Conservation (phyloP, 208 protist species). For the Willaertia magna region DNA sequence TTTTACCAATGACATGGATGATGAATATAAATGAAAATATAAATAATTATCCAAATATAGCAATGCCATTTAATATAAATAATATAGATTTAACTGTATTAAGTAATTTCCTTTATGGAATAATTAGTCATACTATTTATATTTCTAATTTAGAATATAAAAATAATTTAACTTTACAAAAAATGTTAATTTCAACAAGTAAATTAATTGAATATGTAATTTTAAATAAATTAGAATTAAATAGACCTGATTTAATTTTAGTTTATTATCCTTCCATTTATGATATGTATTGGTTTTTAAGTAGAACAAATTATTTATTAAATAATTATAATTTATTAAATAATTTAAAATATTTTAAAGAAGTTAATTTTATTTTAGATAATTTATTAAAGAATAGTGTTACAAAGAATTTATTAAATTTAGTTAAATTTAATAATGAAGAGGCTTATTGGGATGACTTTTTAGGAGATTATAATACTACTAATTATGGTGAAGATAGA, state of each 20-base stretch:
- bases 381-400: neutral
- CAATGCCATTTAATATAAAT: neutral
- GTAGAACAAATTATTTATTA: neutral
- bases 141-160: neutral
- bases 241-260: slow-evolving; percentile 4
- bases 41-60: neutral
- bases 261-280: slow-evolving; percentile 6
- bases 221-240: neutral
- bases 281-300: slow-evolving; percentile 7
- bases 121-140: neutral
- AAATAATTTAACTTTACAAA: neutral
- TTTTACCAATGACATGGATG: neutral
- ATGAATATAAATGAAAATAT: neutral
- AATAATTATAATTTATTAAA: neutral
- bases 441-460: slow-evolving; percentile 4
- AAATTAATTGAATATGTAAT: neutral
- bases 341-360: neutral
- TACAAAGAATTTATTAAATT: neutral
- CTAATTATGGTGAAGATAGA: neutral
- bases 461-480: neutral
- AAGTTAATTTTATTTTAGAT: neutral
- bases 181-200: neutral
- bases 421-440: neutral
- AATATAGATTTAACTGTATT: slow-evolving; percentile 8
- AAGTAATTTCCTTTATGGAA: slow-evolving; percentile 3